These are phyloP conservation scores for Lactarius psammicola DNA, from an alignment of 768 basidiomycete species.

Conservation along the genomic window DNA sequence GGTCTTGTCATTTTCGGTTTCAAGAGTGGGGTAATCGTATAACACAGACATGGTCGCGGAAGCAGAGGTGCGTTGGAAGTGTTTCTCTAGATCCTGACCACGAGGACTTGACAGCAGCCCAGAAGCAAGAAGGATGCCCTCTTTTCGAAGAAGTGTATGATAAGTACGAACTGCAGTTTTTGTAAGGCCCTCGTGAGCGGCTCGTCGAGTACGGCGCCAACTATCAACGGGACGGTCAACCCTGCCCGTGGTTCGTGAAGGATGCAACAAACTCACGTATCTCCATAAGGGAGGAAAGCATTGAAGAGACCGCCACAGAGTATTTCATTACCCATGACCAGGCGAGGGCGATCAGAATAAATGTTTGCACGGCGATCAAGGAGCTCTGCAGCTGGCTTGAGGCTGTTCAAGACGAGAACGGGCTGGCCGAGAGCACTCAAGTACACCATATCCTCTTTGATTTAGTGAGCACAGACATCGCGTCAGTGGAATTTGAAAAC, in stretches of 20 bases:
- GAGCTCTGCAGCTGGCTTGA: constrained; percentile 37
- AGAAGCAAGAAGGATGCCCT: not conserved
- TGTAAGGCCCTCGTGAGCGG: constrained; percentile 13
- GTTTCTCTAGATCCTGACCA: constrained; percentile 32
- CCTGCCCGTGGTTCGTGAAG: no score
- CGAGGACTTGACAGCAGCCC: no score
- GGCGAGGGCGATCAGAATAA: constrained; percentile 33
- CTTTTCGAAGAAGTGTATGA: constrained; percentile 6
- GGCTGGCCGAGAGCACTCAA: constrained; percentile 3
- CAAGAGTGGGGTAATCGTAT: no score
- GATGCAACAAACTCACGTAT: constrained; percentile 24
- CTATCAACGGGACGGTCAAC: not conserved
- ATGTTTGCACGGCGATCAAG: no score
- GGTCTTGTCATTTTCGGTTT: no score
- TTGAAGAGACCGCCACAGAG: constrained; percentile 35
- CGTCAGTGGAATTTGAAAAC: not conserved
- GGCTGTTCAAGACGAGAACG: constrained; percentile 36
- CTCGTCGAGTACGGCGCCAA: no score
- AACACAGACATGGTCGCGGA: constrained; percentile 30
- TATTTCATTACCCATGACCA: constrained; percentile 35
- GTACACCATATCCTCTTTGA: constrained; percentile 3
- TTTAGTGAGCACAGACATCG: no score
- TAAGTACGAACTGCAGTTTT: not conserved
- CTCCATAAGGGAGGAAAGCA: constrained; percentile 30
- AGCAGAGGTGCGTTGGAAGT: constrained; percentile 32